Evolutionary conservation across 257 asterid species (phyloP).

Genomic region (Jaltomata sinuosa): DNA sequence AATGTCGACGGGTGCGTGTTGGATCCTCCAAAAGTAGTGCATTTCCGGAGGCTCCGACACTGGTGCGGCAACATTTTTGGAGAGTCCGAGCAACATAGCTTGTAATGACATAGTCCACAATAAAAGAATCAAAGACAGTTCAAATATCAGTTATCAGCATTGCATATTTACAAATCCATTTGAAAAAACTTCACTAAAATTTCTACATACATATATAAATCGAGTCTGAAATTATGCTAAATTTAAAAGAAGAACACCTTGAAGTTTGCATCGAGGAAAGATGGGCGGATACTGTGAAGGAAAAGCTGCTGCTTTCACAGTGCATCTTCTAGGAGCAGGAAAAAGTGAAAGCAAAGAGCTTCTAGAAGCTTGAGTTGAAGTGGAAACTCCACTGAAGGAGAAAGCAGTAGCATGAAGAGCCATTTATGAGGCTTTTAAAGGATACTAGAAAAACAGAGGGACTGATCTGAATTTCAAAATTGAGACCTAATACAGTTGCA

Average conservation of each 20-base stretch:
- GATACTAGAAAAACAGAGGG: background rate
- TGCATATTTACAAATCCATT: too few species aligned
- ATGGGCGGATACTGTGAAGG: slow-evolving; percentile 23
- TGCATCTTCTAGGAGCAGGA: slow-evolving; percentile 25
- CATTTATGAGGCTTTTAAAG: background rate
- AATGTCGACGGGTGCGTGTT: too few species aligned
- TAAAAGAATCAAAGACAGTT: background rate
- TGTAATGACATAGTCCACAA: background rate
- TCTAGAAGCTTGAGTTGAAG: slow-evolving; percentile 27
- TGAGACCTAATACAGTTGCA: slow-evolving; percentile 5
- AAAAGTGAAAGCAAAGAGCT: slow-evolving; percentile 12
- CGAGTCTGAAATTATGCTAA: background rate
- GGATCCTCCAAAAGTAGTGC: too few species aligned
- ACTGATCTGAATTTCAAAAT: slow-evolving; percentile 7
- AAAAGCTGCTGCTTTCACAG: slow-evolving; percentile 24
- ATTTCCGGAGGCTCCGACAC: too few species aligned
- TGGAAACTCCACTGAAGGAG: slow-evolving; percentile 40
- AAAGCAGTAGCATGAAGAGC: slow-evolving; percentile 47
- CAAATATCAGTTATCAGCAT: background rate
- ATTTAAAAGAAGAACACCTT: slow-evolving; percentile 22
- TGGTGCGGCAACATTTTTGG: too few species aligned
- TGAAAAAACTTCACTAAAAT: background rate
- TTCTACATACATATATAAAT: background rate
- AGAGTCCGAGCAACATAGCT: too few species aligned
- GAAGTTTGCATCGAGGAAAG: slow-evolving; percentile 35